Evolutionary conservation across 2,329 filamentous ascomycete genomes (phyloP).

Genomic region (Beauveria sp.): DNA sequence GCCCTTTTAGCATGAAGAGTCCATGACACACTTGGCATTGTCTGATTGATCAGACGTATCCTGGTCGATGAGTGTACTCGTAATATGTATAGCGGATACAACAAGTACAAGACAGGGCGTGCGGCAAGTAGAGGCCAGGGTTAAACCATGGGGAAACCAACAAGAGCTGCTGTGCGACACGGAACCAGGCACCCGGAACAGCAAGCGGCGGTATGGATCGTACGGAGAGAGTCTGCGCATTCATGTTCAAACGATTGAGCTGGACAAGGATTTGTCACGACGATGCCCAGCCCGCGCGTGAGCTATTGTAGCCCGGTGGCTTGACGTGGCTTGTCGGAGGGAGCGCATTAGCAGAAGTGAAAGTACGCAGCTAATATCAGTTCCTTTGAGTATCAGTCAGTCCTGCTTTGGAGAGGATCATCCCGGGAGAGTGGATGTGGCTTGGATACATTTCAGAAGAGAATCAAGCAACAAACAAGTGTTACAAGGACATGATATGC

Average conservation of each 20-base stretch:
- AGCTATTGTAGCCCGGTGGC: not conserved
- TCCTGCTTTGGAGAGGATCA: not conserved
- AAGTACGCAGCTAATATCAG: not conserved
- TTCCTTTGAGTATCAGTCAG: not conserved
- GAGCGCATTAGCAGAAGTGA: not conserved
- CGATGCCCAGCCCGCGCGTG: not conserved
- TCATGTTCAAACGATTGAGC: too few relatives aligned
- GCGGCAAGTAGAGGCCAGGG: not conserved
- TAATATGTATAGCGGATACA: too few relatives aligned
- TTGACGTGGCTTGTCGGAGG: not conserved
- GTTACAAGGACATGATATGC: not conserved
- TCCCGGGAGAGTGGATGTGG: not conserved
- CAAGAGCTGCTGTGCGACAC: not conserved
- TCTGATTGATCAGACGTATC: not conserved
- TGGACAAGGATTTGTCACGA: not conserved
- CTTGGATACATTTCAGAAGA: not conserved
- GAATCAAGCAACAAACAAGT: not conserved
- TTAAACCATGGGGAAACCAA: not conserved
- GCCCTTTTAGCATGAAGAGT: not conserved
- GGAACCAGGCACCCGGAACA: not conserved
- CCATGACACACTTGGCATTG: not conserved
- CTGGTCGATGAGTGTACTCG: too few relatives aligned
- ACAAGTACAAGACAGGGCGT: not conserved
- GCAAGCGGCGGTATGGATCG: not conserved
- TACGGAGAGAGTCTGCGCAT: not conserved